Evolutionary conservation across 768 basidiomycete genomes (phyloP).

Genomic region (Tricholoma terreum): DNA sequence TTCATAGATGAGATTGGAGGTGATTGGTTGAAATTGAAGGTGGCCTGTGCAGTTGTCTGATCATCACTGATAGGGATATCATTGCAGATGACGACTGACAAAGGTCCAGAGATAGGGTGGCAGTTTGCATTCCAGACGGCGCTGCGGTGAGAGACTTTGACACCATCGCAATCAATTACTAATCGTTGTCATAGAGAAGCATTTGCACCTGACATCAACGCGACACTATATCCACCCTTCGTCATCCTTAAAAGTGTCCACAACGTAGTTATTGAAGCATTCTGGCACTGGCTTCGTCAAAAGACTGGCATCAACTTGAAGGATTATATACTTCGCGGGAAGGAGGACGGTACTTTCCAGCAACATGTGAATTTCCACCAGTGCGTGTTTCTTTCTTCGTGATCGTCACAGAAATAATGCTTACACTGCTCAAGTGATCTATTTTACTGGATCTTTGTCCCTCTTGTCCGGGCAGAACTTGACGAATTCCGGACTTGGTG

Average conservation of each 20-base stretch:
- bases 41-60: too few relatives aligned
- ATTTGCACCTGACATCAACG: neutral
- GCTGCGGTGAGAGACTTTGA: too few relatives aligned
- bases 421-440: neutral
- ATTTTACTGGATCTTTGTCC: neutral
- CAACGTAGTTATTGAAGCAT: constrained; percentile 28
- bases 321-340: constrained; percentile 19
- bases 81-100: neutral
- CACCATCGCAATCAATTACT: too few relatives aligned
- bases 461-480: too few relatives aligned
- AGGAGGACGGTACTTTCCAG: constrained; percentile 17
- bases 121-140: neutral
- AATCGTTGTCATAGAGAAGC: neutral
- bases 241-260: constrained; percentile 20
- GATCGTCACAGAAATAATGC: too few relatives aligned
- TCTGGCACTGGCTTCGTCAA: constrained; percentile 26
- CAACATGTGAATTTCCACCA: constrained; percentile 1
- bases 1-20: too few relatives aligned
- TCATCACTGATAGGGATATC: neutral
- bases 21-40: too few relatives aligned
- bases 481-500: too few relatives aligned
- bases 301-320: constrained; percentile 16
- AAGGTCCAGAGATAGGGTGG: neutral
- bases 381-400: neutral
- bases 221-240: neutral